Evolutionary conservation across 2,329 filamentous ascomycete species (phyloP).

Genomic region (Monosporascus sp.): DNA sequence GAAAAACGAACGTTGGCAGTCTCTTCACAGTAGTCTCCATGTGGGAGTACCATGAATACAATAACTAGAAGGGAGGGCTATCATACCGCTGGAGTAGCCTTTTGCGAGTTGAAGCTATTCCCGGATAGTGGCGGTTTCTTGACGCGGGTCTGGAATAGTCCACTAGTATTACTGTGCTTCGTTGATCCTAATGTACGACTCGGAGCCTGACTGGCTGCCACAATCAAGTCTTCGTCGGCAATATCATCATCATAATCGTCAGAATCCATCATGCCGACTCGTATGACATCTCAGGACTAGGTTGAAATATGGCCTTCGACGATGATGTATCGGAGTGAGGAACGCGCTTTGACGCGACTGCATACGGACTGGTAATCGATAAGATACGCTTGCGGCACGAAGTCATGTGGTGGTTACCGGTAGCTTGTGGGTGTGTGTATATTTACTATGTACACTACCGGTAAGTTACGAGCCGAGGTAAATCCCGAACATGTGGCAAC

Average conservation of each 20-base stretch:
- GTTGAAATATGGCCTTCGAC: background rate
- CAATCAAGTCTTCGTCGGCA: constrained; percentile 60
- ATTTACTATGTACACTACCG: no score
- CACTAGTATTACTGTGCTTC: constrained; percentile 16
- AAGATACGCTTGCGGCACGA: background rate
- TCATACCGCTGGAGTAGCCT: constrained; percentile 10
- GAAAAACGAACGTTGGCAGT: no score
- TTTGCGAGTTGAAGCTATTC: constrained; percentile 6
- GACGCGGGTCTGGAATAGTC: constrained; percentile 12
- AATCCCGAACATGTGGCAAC: no score
- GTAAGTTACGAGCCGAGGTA: background rate
- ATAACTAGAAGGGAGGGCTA: background rate
- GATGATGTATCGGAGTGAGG: background rate
- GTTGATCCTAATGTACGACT: constrained; percentile 11
- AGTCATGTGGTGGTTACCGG: background rate
- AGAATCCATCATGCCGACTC: constrained; percentile 38
- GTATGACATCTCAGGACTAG: constrained; percentile 19
- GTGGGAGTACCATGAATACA: no score
- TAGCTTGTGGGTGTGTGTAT: background rate
- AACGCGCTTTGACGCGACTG: background rate
- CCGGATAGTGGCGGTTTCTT: constrained; percentile 4
- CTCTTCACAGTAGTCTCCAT: no score
- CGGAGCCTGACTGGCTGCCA: constrained; percentile 48
- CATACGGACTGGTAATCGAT: background rate
- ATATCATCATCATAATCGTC: constrained; percentile 62